Evolutionary conservation across 2,329 filamentous ascomycete species (phyloP).

Genomic region (Xylariaceae sp.): DNA sequence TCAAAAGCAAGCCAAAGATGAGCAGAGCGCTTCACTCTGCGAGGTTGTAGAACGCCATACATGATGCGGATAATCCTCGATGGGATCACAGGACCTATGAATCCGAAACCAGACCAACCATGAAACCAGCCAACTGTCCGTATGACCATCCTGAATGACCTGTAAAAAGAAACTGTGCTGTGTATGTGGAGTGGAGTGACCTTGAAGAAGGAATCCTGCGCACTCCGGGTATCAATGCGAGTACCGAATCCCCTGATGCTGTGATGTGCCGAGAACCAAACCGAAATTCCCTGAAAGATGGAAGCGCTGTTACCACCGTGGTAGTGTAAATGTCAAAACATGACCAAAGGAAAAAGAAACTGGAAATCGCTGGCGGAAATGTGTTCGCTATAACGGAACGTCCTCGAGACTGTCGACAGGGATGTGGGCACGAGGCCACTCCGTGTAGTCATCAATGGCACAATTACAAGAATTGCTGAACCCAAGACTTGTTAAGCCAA

Average conservation of each 20-base stretch:
- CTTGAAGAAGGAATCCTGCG: constrained; percentile 20
- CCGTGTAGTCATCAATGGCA: not conserved
- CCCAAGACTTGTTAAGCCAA: constrained; percentile 63
- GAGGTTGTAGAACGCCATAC: constrained; percentile 19
- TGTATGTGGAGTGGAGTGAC: constrained; percentile 30
- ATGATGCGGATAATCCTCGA: constrained; percentile 28
- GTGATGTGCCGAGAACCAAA: constrained; percentile 23
- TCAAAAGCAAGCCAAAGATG: too few species aligned
- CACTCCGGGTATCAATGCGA: constrained; percentile 34
- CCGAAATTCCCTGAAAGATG: constrained; percentile 11
- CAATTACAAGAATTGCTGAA: constrained; percentile 33
- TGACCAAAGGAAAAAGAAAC: constrained; percentile 1
- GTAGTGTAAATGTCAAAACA: not conserved
- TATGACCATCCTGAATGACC: constrained; percentile 13
- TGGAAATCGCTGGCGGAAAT: not conserved
- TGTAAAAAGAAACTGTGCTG: constrained; percentile 12
- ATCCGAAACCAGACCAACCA: constrained; percentile 14
- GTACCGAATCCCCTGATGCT: constrained; percentile 29
- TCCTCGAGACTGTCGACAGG: not conserved
- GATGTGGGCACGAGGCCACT: not conserved
- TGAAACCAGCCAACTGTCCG: constrained; percentile 10
- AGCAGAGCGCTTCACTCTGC: too few species aligned
- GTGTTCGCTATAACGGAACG: not conserved
- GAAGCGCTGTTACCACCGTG: constrained; percentile 9
- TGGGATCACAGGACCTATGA: constrained; percentile 11